phyloP scores from a whole-genome alignment of 1,139 yeast species.

The Pichia sp. region DNA sequence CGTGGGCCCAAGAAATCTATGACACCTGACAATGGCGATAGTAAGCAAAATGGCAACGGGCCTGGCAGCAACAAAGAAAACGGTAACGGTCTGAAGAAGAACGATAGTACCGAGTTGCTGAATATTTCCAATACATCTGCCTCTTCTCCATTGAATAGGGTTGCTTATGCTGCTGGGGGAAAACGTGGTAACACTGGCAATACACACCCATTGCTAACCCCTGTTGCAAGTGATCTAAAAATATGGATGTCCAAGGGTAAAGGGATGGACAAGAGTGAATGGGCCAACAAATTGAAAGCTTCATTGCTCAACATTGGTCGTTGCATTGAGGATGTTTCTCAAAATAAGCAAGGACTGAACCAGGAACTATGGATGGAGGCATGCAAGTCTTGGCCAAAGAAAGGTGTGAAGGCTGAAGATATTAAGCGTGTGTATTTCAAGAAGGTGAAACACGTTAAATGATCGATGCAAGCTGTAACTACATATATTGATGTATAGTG shows the following conservation, averaged over 20 bases:
- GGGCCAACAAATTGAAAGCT: constrained; percentile 70
- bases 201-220: constrained; percentile 42
- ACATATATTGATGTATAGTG: background rate
- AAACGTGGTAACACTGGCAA: background rate
- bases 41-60: background rate
- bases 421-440: constrained; percentile 79
- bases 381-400: constrained; percentile 84
- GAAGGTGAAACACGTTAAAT: constrained; percentile 19
- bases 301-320: constrained; percentile 81
- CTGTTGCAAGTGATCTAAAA: constrained; percentile 70
- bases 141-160: constrained; percentile 7
- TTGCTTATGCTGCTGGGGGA: background rate
- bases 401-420: constrained; percentile 74
- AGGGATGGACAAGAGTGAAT: constrained; percentile 79
- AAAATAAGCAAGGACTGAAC: constrained; percentile 39
- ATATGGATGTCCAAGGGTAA: constrained; percentile 73
- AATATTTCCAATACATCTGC: constrained; percentile 5
- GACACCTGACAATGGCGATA: constrained; percentile 21
- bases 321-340: constrained; percentile 45
- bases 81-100: background rate
- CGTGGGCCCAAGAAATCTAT: constrained; percentile 15
- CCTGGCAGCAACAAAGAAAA: background rate
- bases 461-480: background rate
- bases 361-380: constrained; percentile 92
- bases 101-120: background rate